Conservation (phyloP, 2,329 filamentous ascomycete species). For the Daldinia eschscholtzii region DNA sequence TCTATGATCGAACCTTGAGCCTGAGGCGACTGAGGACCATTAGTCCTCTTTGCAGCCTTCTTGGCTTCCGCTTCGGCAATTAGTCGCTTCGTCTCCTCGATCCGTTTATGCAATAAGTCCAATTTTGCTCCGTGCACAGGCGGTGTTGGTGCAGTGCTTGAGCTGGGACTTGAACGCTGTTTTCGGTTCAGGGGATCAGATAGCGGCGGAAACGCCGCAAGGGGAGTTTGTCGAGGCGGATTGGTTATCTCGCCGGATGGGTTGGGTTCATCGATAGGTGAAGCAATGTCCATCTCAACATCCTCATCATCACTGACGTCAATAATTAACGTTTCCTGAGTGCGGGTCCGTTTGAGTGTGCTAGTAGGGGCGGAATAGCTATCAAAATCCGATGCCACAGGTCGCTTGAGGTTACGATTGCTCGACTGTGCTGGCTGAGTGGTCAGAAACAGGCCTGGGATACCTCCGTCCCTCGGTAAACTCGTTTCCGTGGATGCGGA, state of each 20-base stretch:
- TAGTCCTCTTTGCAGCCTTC: slow-evolving; percentile 53
- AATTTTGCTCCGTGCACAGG: slow-evolving; percentile 48
- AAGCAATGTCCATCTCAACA: slow-evolving; percentile 76
- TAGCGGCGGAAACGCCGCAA: slow-evolving; percentile 62
- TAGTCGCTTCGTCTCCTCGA: slow-evolving; percentile 70
- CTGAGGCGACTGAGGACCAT: slow-evolving; percentile 42
- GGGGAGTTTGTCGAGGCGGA: slow-evolving; percentile 54
- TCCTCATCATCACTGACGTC: slow-evolving; percentile 83
- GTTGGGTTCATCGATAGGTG: slow-evolving; percentile 59
- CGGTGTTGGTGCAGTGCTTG: slow-evolving; percentile 54
- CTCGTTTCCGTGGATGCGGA: slow-evolving; percentile 37
- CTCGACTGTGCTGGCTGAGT: slow-evolving; percentile 44
- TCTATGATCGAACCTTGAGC: slow-evolving; percentile 37
- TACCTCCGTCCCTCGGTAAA: slow-evolving; percentile 42
- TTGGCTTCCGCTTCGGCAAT: slow-evolving; percentile 71
- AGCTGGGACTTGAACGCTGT: slow-evolving; percentile 57
- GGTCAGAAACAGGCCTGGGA: slow-evolving; percentile 47
- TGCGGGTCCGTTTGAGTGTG: slow-evolving; percentile 69
- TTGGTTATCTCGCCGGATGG: slow-evolving; percentile 52
- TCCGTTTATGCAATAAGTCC: slow-evolving; percentile 59
- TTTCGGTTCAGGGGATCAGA: slow-evolving; percentile 57
- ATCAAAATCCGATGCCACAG: slow-evolving; percentile 78
- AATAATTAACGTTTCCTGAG: slow-evolving; percentile 73
- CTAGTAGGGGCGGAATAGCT: slow-evolving; percentile 59
- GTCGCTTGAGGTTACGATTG: slow-evolving; percentile 64